These are phyloP conservation scores for Aureobasidium lini DNA, from an alignment of 2,329 filamentous ascomycete species.

Conservation along the genomic window DNA sequence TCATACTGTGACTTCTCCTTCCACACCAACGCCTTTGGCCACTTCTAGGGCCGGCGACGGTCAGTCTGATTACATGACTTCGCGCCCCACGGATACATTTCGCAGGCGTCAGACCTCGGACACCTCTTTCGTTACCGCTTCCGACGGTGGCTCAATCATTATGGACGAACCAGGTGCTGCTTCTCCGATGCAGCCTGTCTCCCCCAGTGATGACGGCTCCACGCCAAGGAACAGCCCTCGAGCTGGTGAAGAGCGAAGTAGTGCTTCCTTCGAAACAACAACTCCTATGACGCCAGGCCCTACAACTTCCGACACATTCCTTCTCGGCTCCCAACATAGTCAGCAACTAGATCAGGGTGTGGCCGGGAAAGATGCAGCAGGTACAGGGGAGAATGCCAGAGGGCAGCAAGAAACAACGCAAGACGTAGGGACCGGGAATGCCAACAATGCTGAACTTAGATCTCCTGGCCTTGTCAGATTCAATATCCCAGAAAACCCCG, in stretches of 20 bases:
- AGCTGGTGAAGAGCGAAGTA: neutral
- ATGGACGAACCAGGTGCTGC: neutral
- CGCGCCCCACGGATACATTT: slow-evolving; percentile 1
- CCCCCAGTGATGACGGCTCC: neutral
- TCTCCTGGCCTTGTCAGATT: slow-evolving; percentile 31
- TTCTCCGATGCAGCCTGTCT: neutral
- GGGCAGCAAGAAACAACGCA: neutral
- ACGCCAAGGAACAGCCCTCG: neutral
- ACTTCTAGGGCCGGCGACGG: neutral
- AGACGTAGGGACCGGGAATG: neutral
- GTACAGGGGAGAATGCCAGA: neutral
- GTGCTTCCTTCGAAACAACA: slow-evolving; percentile 1
- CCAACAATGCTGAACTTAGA: neutral
- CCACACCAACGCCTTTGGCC: neutral
- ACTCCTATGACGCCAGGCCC: neutral
- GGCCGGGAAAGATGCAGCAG: neutral
- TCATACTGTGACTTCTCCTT: neutral
- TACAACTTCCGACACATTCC: neutral
- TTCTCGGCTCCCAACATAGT: neutral
- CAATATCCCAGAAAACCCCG: slow-evolving; percentile 32
- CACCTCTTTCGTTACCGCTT: slow-evolving; percentile 10
- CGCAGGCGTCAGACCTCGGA: slow-evolving; percentile 1
- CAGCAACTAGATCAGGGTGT: neutral
- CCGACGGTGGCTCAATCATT: slow-evolving; percentile 6
- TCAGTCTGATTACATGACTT: neutral